These are phyloP conservation scores for Asterionellopsis glacialis DNA, from an alignment of 108 stramenopile species.

Conservation along the genomic window DNA sequence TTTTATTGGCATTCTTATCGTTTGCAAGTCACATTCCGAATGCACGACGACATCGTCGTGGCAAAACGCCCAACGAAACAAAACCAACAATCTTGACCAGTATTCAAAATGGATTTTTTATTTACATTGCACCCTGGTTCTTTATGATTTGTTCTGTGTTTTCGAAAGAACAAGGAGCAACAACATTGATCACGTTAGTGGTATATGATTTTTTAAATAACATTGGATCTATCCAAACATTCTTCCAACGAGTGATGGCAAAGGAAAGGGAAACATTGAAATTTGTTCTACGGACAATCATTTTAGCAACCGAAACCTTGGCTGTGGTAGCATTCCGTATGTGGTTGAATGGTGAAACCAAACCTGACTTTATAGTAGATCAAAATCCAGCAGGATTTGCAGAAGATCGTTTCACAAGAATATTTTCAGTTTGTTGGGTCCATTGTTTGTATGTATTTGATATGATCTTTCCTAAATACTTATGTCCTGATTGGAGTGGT, in stretches of 20 bases:
- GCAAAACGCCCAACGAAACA: background rate
- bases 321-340: slow-evolving; percentile 27
- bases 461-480: slow-evolving; percentile 30
- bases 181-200: slow-evolving; percentile 40
- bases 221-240: slow-evolving; percentile 24
- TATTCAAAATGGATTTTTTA: background rate
- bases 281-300: slow-evolving; percentile 26
- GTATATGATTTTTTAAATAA: slow-evolving; percentile 40
- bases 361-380: slow-evolving; percentile 43
- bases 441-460: slow-evolving; percentile 49
- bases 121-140: slow-evolving; percentile 44
- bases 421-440: slow-evolving; percentile 45
- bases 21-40: slow-evolving; percentile 19
- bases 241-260: background rate
- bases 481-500: slow-evolving; percentile 49
- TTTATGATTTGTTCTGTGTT: slow-evolving; percentile 45
- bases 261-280: slow-evolving; percentile 8
- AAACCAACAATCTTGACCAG: background rate
- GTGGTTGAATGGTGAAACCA: slow-evolving; percentile 48
- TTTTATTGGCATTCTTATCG: slow-evolving; percentile 34
- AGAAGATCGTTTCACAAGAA: slow-evolving; percentile 43
- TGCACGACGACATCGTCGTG: background rate
- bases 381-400: slow-evolving; percentile 65
- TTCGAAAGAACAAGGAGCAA: slow-evolving; percentile 53
- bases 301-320: slow-evolving; percentile 42